Conservation (phyloP, 2,329 filamentous ascomycete species). For the Hysterium pulicare region DNA sequence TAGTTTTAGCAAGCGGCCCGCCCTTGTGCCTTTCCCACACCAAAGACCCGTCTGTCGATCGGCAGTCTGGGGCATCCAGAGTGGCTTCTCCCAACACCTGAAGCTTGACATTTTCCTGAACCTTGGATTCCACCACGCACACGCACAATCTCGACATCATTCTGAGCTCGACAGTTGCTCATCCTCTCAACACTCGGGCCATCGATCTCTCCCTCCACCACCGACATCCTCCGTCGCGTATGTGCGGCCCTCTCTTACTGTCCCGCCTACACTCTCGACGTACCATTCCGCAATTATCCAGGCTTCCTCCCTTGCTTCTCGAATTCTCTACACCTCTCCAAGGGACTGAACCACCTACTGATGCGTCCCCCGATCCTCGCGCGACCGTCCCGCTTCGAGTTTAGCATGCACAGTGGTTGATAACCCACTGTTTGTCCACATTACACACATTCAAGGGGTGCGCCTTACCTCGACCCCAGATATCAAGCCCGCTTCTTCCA, state of each 20-base stretch:
- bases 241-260: conserved; percentile 7
- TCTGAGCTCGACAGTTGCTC: no score
- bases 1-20: no score
- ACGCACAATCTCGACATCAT: no score
- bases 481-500: conserved; percentile 24
- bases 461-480: conserved; percentile 20
- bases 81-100: no score
- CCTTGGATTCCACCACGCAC: no score
- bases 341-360: conserved; percentile 28
- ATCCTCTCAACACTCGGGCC: no score
- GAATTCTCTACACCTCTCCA: conserved; percentile 13
- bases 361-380: conserved; percentile 39
- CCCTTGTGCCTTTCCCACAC: no score
- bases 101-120: no score
- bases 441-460: conserved; percentile 31
- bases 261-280: not conserved
- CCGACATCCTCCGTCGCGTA: conserved; percentile 2
- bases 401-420: conserved; percentile 38
- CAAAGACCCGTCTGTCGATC: no score
- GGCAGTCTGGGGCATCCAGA: no score
- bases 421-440: conserved; percentile 16
- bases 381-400: conserved; percentile 36
- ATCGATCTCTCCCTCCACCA: not conserved
- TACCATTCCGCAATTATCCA: conserved; percentile 20
- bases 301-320: conserved; percentile 28